Base-by-base conservation (phyloP, 441 rosid genomes). In the Cnidoscolus chayamansa region DNA sequence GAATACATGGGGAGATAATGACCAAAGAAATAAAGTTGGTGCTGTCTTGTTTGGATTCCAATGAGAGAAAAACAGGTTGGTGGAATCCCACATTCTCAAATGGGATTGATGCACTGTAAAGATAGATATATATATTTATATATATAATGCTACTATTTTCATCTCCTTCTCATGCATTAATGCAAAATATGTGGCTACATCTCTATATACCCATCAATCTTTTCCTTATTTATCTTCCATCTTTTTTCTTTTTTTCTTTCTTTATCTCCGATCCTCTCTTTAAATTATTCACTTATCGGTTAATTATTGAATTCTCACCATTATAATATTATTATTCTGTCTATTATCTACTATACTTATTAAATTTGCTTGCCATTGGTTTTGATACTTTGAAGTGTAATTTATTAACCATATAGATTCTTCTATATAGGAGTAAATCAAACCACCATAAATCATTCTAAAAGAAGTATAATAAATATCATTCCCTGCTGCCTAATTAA, bases 1-100 rank as follows among this genome's bases (percentile, higher is more conserved):
- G 30, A 35, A 30, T 12, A 47, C n/a, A 50, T 11, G 7, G 43
- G 64, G 4, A 17, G 31, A 32, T 50, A 25, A 40, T 54, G 31
- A 20, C 70, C 13, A 59, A 16, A 55, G 48, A 66, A 83, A 65
- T 69, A 80, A 78, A 68, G 81, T 32, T 76, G 78, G 86, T 89
- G 91, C 82, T 82, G 80, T 86, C 86, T 76, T 56, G 70, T 79
- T 81, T 56, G 91, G 89, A 87, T 80, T 85, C 89, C 94, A 83
- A 82, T 48, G 25, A 68, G 58, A 25, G 31, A 67, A 32, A 40
- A 61, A 65, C 62, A 53, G 78, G 77, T 60, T 76, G 86, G 91
- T 83, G 83, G 89, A 85, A 83, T 81, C 79, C 84, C 81, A 86
- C 83, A 81, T 47, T 63, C 16, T 43, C 72, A 64, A 61, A 71